Evolutionary conservation across 2,329 filamentous ascomycete species (phyloP), one percentile per base, ranked within the genome.

Genomic region (Exophiala bonariae): DNA sequence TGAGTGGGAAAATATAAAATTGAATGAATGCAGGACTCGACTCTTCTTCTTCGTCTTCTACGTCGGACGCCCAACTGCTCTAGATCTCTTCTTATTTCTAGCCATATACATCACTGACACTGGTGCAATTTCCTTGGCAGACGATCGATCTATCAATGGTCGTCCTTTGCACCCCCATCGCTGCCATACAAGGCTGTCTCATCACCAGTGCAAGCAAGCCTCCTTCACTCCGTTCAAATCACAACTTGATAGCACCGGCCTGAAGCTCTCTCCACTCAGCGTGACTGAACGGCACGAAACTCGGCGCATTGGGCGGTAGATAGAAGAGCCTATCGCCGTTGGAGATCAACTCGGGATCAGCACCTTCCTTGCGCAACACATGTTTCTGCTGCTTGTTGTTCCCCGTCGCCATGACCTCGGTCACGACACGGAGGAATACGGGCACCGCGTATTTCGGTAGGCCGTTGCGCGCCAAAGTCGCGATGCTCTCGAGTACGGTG

Each of bases 371-470:
- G n/a, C 88, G 75, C 54, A 95, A 65, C 0, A 73, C 68, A 54
- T 86, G 81, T 68, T 96, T 96, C 69, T 91, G 86, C 71, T 95
- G 87, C 75, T 96, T 96, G 61, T 89, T 87, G 38, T 89, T 96
- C 0, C 89, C 89, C 3, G 90, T 95, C 1, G 81, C 76, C 60
- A 86, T 81, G 56, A 81, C 76, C 19, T 78, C 76, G 19, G 70
- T 73, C 6, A 84, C 77, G 4, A 90, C 67, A 10, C 90, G 77
- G 38, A 96, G 64, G 68, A 95, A 96, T 1, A 93, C 59, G 0
- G 90, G 90, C 3, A 84, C 78, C 0, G 89, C 89, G 60, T 87
- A 95, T 39, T 76, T 78, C 0, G 90, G 89, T 19, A 95, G 71
- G 54, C 73, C 79, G 26, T 86, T 65, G 1, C 78, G 49, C 7